Evolutionary conservation across 345 rosid species (phyloP), one percentile per base, ranked within the genome.

Genomic region (Eucalyptus dawsonii): DNA sequence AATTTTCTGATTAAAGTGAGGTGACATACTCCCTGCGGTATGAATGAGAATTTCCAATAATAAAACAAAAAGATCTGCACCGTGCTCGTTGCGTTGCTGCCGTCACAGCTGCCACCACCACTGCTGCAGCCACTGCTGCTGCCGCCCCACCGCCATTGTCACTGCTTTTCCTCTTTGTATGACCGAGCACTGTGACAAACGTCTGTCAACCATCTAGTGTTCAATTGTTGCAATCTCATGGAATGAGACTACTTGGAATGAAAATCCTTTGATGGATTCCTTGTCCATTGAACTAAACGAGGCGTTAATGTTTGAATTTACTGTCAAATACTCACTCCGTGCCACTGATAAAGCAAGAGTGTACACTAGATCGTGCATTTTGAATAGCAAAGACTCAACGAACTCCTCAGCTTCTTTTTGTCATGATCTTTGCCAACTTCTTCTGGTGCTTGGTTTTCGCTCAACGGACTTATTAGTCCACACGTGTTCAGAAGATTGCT

Each of bases 131-230:
- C 62, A 11, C 14, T 22, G 65, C 62, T 14, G 3, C 62, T 0
- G 14, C 54, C 54, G 2, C 22, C 54, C 62, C 62, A 56, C 62
- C 2, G 14, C 13, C 65, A 24, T 10, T 25, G 27, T 58, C 65
- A 1, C 0, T 24, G 1, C n/a, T 58, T 58, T 2, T 24, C 14
- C n/a, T 58, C n/a, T 58, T 58, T 11, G 29, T 0, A 58, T 7
- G 1, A 24, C 65, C 1, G n/a, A 58, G 65, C 65, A 24, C 65
- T 24, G 14, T 1, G 65, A 24, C 65, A 24, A 11, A 2, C 0
- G n/a, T 58, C 62, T 58, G n/a, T 0, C 65, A 56, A 24, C 29
- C 62, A 56, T 56, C 6, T 24, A 4, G 29, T 4, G 62, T 24
- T 56, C 29, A 24, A 56, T 24, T 1, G 62, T 24, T 4, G 29